Conservation (phyloP, 139 green algal species). For the Chlorella sp. region DNA sequence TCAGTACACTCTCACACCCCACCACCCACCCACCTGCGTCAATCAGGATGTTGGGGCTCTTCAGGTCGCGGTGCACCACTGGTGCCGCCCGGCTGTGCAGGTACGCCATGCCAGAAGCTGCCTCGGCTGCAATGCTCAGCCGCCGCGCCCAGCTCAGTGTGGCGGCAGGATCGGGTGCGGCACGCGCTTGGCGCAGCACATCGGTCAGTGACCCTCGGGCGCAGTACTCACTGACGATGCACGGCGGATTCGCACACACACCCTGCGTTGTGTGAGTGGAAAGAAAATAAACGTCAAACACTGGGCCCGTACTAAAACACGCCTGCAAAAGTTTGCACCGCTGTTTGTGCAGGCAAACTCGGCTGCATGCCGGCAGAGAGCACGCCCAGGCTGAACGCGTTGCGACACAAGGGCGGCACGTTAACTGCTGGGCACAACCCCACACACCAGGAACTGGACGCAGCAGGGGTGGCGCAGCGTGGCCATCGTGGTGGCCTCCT, state of each 20-base stretch:
- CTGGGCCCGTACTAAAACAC: too few species aligned
- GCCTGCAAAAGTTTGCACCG: too few species aligned
- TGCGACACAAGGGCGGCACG: too few species aligned
- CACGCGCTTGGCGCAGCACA: neutral
- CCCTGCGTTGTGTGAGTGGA: neutral
- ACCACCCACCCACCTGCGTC: neutral
- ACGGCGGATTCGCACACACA: neutral
- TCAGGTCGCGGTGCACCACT: constrained; percentile 62
- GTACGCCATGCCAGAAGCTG: constrained; percentile 32
- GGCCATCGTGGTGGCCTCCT: neutral
- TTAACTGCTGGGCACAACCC: too few species aligned
- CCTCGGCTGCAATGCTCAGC: constrained; percentile 3
- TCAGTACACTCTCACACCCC: too few species aligned
- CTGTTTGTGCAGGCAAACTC: too few species aligned
- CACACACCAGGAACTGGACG: neutral
- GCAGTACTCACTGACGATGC: neutral
- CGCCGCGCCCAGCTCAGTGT: neutral
- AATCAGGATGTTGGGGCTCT: constrained; percentile 50
- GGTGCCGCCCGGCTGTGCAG: constrained; percentile 35
- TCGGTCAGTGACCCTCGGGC: neutral
- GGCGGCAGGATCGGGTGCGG: neutral
- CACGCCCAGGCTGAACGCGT: too few species aligned
- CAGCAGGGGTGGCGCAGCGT: neutral
- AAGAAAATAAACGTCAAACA: too few species aligned
- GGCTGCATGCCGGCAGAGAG: too few species aligned